These are phyloP conservation scores for Pseudoperonospora humuli DNA, from an alignment of 352 stramenopile genomes.

Conservation along the genomic window DNA sequence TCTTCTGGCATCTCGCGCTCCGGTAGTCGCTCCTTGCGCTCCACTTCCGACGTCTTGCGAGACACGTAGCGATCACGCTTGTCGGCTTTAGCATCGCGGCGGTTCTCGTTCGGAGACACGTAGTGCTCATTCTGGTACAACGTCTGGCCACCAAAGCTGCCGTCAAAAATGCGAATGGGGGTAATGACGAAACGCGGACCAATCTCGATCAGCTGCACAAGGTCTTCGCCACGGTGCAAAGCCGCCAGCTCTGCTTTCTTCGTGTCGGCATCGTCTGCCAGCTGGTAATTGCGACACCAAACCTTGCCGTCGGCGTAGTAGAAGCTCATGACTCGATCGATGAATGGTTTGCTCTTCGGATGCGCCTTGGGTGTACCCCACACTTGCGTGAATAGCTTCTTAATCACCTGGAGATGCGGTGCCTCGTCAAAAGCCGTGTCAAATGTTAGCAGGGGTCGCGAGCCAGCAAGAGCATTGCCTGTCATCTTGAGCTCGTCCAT, in stretches of 20 bases:
- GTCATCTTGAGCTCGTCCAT: constrained; percentile 99
- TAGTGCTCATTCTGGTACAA: constrained; percentile 98
- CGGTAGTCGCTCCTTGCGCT: constrained; percentile 63
- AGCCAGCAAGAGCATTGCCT: constrained; percentile 97
- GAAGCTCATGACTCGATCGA: constrained; percentile 98
- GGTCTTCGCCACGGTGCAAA: constrained; percentile 78
- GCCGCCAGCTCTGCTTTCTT: constrained; percentile 88
- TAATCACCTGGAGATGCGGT: constrained; percentile 93
- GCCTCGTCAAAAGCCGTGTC: constrained; percentile 88
- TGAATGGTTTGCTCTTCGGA: constrained; percentile 99
- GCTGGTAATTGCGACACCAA: constrained; percentile 98
- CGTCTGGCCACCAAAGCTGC: constrained; percentile 97
- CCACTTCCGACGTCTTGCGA: constrained; percentile 83
- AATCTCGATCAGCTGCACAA: constrained; percentile 98
- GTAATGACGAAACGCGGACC: constrained; percentile 98
- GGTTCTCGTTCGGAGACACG: constrained; percentile 92
- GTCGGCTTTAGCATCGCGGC: constrained; percentile 84
- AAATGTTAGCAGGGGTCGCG: constrained; percentile 96
- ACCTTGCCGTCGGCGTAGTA: constrained; percentile 91
- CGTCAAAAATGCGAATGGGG: constrained; percentile 98
- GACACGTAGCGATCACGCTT: constrained; percentile 91
- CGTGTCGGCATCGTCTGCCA: constrained; percentile 80
- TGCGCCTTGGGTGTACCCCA: constrained; percentile 96
- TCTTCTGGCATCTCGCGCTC: constrained; percentile 67
- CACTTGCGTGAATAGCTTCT: constrained; percentile 93